Percentiles rank a stretch among this genome's conserved stretches.
Evolutionary conservation across 169 alveolate species (phyloP).

Genomic region (Plasmodium cynomolgi): DNA sequence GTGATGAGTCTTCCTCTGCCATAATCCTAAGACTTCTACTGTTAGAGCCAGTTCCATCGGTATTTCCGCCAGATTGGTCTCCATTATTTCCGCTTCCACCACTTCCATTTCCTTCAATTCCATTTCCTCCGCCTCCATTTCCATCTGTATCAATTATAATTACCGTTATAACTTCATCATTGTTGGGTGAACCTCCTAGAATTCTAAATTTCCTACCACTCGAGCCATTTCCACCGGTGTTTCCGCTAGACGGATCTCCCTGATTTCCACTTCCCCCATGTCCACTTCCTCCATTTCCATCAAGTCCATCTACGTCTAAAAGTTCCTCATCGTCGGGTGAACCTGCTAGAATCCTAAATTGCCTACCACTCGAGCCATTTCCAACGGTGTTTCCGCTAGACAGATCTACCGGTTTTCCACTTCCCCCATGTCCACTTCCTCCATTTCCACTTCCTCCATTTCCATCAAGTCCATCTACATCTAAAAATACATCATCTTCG

Average conservation of each 20-base stretch:
- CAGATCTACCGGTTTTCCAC: background rate
- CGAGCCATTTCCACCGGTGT: background rate
- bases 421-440: background rate
- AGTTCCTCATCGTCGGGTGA: no score
- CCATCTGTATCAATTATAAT: background rate
- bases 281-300: background rate
- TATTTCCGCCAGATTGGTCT: background rate
- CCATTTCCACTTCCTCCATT: background rate
- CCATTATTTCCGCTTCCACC: background rate
- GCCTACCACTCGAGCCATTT: background rate
- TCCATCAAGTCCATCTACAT: background rate
- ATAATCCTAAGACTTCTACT: no score
- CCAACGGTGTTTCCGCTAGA: background rate
- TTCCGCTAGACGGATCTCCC: background rate
- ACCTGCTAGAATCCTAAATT: background rate
- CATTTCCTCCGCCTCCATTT: background rate
- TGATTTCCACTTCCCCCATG: background rate
- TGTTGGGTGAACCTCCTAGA: background rate
- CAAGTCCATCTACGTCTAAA: background rate
- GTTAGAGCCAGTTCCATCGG: background rate
- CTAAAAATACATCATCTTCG: no score
- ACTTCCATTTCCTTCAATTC: background rate
- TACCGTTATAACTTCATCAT: no score
- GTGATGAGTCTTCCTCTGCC: background rate
- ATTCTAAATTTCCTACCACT: background rate